A percentile compares a stretch with the other conserved stretches of the same genome.
Evolutionary conservation across 306 rosid genomes (phyloP).

Genomic region (Astragalus membranaceus): DNA sequence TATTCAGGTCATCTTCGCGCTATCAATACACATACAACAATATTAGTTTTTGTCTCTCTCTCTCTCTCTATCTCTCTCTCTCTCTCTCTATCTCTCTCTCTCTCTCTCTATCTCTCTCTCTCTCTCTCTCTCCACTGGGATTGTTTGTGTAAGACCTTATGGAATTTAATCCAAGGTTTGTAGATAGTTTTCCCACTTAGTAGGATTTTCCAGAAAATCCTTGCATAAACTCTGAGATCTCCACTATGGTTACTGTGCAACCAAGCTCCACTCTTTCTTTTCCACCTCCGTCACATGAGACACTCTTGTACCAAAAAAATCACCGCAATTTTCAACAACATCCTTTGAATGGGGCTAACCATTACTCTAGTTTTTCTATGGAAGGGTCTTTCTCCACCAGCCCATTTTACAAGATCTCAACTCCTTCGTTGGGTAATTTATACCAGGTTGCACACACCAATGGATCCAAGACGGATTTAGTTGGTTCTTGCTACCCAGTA

Average conservation of each 20-base stretch:
- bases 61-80: too few relatives aligned
- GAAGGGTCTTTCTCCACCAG: constrained; percentile 19
- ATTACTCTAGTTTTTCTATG: neutral
- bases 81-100: too few relatives aligned
- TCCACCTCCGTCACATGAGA: neutral
- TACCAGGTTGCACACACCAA: neutral
- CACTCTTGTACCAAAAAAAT: constrained; percentile 15
- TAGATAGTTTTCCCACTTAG: constrained; percentile 14
- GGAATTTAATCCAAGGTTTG: constrained; percentile 28
- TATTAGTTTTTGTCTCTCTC: neutral
- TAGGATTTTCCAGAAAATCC: constrained; percentile 16
- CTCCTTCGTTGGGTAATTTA: neutral
- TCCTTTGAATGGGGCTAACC: neutral
- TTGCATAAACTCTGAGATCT: neutral
- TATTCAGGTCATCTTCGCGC: neutral
- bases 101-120: too few relatives aligned
- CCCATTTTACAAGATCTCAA: constrained; percentile 17
- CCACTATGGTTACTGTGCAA: neutral
- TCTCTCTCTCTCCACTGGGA: constrained; percentile 11
- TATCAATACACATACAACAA: neutral
- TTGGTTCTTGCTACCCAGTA: neutral
- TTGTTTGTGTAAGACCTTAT: constrained; percentile 24
- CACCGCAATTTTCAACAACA: neutral
- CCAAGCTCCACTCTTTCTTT: neutral
- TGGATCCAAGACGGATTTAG: neutral